Evolutionary conservation across 192 early-diverging fungal genomes (phyloP).

Genomic region (Umbelopsis sp.): DNA sequence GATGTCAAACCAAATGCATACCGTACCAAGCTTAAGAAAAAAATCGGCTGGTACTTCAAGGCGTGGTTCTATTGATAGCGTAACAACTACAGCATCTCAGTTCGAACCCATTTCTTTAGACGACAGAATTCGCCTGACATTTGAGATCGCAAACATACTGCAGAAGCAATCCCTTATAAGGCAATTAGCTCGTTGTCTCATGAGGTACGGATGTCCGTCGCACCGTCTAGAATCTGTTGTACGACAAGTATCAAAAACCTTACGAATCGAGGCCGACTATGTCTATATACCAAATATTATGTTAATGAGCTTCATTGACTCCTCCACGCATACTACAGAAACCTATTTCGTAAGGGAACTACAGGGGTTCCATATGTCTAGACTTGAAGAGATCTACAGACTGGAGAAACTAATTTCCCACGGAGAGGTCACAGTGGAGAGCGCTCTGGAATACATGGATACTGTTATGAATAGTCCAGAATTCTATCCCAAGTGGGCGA

Average conservation of each 20-base stretch:
- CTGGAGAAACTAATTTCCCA: slow-evolving; percentile 60
- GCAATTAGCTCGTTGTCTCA: slow-evolving; percentile 58
- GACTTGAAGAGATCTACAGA: slow-evolving; percentile 59
- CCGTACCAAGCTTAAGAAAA: slow-evolving; percentile 35
- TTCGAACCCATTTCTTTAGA: slow-evolving; percentile 32
- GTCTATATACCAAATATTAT: slow-evolving; percentile 67
- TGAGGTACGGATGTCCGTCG: slow-evolving; percentile 65
- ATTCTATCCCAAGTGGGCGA: slow-evolving; percentile 56
- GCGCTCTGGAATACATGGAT: slow-evolving; percentile 60
- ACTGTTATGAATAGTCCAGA: slow-evolving; percentile 57
- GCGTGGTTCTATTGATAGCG: slow-evolving; percentile 7
- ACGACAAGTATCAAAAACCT: slow-evolving; percentile 52
- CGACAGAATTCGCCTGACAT: slow-evolving; percentile 42
- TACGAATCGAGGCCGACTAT: slow-evolving; percentile 63
- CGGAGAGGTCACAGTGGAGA: slow-evolving; percentile 53
- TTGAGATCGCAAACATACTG: slow-evolving; percentile 62
- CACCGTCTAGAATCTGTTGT: slow-evolving; percentile 65
- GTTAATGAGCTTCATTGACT: slow-evolving; percentile 68
- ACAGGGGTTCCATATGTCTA: slow-evolving; percentile 65
- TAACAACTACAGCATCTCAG: slow-evolving; percentile 13
- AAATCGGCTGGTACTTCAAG: neutral
- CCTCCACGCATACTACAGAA: slow-evolving; percentile 68
- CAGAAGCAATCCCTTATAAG: slow-evolving; percentile 63
- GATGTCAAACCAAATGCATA: slow-evolving; percentile 23
- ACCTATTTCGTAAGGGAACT: slow-evolving; percentile 63